These are phyloP conservation scores for Sergeia podlipaevii DNA, from an alignment of 208 protist genomes.

Conservation along the genomic window DNA sequence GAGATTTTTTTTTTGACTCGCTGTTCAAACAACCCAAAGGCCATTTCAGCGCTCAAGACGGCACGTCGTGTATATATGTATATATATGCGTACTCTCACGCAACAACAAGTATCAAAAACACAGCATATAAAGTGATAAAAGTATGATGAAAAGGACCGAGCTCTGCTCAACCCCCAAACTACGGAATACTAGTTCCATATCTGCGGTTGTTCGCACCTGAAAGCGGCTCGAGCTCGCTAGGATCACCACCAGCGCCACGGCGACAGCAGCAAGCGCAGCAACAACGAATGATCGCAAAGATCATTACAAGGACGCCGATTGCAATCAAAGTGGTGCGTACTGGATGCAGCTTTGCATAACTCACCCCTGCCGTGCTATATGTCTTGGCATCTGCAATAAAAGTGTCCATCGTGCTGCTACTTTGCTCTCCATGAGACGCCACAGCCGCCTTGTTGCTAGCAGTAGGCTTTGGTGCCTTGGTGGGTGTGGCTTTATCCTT, in stretches of 20 bases:
- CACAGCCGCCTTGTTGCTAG: not conserved
- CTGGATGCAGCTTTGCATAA: conserved; percentile 11
- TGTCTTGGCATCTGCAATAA: not conserved
- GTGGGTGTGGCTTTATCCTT: not conserved
- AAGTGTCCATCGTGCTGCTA: not conserved
- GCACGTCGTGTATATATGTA: too few species aligned
- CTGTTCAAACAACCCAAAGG: too few species aligned
- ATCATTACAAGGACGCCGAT: conserved; percentile 11
- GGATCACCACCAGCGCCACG: conserved; percentile 43
- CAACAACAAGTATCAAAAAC: too few species aligned
- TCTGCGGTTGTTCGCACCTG: not conserved
- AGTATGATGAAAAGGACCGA: too few species aligned
- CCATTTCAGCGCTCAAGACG: too few species aligned
- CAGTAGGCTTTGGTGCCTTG: not conserved
- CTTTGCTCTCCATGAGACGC: not conserved
- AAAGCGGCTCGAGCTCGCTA: conserved; percentile 34
- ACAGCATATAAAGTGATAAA: too few species aligned
- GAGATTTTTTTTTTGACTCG: too few species aligned
- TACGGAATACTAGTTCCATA: not conserved
- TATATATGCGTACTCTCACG: too few species aligned
- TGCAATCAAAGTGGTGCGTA: not conserved
- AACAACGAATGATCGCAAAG: conserved; percentile 14
- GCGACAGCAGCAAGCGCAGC: conserved; percentile 21
- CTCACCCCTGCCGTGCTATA: not conserved
- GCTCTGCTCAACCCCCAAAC: too few species aligned